Conservation (phyloP, 306 rosid genomes). For the Boehmeria nivea region DNA sequence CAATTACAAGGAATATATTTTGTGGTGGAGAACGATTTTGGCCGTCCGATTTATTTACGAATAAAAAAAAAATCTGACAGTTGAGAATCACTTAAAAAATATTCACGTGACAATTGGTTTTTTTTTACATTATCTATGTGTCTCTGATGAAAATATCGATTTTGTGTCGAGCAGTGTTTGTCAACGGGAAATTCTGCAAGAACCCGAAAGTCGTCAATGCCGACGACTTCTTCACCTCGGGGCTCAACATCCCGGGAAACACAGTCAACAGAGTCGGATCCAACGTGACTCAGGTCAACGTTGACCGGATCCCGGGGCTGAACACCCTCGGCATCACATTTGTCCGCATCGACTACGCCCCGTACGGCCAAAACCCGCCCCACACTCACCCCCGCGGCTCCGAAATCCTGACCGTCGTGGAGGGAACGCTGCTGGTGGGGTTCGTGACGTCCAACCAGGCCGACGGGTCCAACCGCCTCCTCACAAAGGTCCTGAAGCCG, state of each 20-base stretch:
- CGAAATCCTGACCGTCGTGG: slow-evolving; percentile 22
- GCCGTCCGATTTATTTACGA: no score
- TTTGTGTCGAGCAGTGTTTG: slow-evolving; percentile 22
- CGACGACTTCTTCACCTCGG: slow-evolving; percentile 18
- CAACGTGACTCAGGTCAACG: slow-evolving; percentile 2
- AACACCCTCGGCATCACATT: not conserved
- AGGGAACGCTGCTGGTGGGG: slow-evolving; percentile 27
- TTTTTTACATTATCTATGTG: no score
- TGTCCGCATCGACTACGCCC: slow-evolving; percentile 16
- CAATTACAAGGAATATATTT: no score
- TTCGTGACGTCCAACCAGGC: slow-evolving; percentile 24
- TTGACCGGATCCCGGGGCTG: slow-evolving; percentile 7
- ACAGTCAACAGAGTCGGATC: not conserved
- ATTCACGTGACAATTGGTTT: no score
- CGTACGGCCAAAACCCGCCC: slow-evolving; percentile 16
- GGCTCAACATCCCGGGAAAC: slow-evolving; percentile 12
- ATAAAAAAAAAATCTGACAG: no score
- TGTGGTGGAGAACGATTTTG: no score
- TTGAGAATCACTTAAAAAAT: no score
- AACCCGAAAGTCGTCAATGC: slow-evolving; percentile 18
- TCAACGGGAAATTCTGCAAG: slow-evolving; percentile 39
- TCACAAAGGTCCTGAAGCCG: slow-evolving; percentile 2
- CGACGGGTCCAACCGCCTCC: not conserved
- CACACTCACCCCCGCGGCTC: slow-evolving; percentile 3
- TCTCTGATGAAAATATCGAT: not conserved